Conservation (phyloP, 1,284 basidiomycete genomes). For the Trichosporon sp. region DNA sequence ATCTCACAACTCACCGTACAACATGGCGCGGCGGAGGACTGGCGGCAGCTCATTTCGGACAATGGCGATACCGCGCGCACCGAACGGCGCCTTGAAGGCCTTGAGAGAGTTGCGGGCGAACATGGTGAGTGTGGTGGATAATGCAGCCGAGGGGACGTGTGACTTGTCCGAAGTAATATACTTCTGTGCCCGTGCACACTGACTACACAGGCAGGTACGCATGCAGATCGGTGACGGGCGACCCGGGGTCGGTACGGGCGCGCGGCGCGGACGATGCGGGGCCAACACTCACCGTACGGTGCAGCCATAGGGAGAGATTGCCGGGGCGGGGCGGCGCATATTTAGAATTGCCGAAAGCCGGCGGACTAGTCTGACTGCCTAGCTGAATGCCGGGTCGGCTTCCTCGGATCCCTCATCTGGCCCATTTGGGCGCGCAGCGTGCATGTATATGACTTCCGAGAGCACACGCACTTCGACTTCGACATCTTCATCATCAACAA, state of each 20-base stretch:
- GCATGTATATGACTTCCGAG: background rate
- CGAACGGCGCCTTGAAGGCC: constrained; percentile 2
- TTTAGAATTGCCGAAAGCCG: background rate
- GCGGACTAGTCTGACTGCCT: background rate
- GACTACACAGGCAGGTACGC: background rate
- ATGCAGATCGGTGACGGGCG: background rate
- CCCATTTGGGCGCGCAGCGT: too few species aligned
- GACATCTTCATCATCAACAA: background rate
- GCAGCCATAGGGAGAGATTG: background rate
- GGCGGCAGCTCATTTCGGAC: constrained; percentile 12
- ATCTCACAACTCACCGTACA: constrained; percentile 40
- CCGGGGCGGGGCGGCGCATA: background rate
- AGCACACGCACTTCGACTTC: background rate
- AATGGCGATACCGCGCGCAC: constrained; percentile 8
- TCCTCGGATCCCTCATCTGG: too few species aligned
- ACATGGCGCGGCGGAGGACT: constrained; percentile 36
- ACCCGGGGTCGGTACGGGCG: too few species aligned
- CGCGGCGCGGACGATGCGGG: background rate
- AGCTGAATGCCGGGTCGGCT: background rate
- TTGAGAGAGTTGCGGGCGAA: background rate
- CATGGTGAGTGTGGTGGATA: background rate
- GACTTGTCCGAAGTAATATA: background rate
- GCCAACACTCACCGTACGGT: background rate
- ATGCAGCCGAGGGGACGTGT: background rate
- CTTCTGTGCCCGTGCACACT: background rate